phyloP scores from a whole-genome alignment of 2,329 filamentous ascomycete genomes.

The Xylariaceae sp. region DNA sequence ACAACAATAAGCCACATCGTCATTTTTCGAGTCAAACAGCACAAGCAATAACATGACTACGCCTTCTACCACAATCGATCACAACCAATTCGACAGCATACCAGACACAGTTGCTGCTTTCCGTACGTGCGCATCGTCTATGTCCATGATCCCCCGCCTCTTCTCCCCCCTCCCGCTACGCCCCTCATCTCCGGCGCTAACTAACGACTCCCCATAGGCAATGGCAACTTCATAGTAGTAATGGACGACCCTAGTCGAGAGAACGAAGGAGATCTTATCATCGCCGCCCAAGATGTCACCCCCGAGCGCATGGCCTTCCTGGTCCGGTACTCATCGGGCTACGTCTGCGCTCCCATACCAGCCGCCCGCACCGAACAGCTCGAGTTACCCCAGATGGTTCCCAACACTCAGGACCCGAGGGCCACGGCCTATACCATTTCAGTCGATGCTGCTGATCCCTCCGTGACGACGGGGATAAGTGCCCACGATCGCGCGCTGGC shows the following conservation, averaged over 20 bases:
- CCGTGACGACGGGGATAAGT: slow-evolving; percentile 81
- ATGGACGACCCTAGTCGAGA: slow-evolving; percentile 89
- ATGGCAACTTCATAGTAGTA: slow-evolving; percentile 90
- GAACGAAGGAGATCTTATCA: slow-evolving; percentile 97
- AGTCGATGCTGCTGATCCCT: slow-evolving; percentile 69
- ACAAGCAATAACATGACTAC: slow-evolving; percentile 33
- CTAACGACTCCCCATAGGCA: slow-evolving; percentile 41
- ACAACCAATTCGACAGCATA: slow-evolving; percentile 57
- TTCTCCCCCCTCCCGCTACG: background rate
- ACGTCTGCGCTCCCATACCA: slow-evolving; percentile 82
- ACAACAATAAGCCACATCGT: background rate
- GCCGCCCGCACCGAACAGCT: slow-evolving; percentile 63
- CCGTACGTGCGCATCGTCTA: slow-evolving; percentile 40
- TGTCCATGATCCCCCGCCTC: slow-evolving; percentile 5
- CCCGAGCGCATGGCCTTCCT: slow-evolving; percentile 93
- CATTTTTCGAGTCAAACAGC: background rate
- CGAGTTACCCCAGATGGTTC: slow-evolving; percentile 84
- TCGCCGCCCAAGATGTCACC: slow-evolving; percentile 79
- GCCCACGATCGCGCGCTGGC: slow-evolving; percentile 82
- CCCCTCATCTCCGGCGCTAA: slow-evolving; percentile 1
- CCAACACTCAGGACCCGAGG: slow-evolving; percentile 68
- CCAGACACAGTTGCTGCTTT: slow-evolving; percentile 59
- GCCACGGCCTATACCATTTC: slow-evolving; percentile 90
- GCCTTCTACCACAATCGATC: slow-evolving; percentile 46
- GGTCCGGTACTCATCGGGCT: slow-evolving; percentile 82